These are phyloP conservation scores for Beauveria sp. DNA, from an alignment of 2,329 filamentous ascomycete genomes.

Conservation along the genomic window DNA sequence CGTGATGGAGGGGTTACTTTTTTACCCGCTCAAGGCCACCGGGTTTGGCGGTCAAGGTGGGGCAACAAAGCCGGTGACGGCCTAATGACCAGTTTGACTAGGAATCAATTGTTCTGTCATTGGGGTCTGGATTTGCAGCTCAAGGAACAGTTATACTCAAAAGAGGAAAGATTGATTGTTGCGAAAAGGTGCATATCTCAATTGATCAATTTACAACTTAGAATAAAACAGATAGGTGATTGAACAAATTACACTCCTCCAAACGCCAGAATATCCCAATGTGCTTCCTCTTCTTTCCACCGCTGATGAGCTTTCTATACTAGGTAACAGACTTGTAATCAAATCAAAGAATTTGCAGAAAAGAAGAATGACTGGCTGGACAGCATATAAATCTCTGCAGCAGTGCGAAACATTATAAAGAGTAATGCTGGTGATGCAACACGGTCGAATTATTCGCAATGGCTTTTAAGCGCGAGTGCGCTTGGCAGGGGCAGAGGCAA, in stretches of 20 bases:
- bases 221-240: conserved; percentile 7
- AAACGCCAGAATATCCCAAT: conserved; percentile 10
- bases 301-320: background rate
- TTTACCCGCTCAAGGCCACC: background rate
- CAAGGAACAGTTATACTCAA: too few relatives aligned
- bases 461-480: conserved; percentile 25
- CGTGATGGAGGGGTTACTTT: conserved; percentile 9
- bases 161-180: background rate
- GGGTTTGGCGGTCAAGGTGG: conserved; percentile 1
- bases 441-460: background rate
- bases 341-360: conserved; percentile 6
- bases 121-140: background rate
- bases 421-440: conserved; percentile 7
- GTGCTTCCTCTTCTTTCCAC: conserved; percentile 1
- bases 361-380: conserved; percentile 5
- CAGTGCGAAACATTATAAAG: conserved; percentile 4
- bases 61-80: background rate
- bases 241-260: conserved; percentile 5
- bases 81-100: background rate
- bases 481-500: conserved; percentile 25
- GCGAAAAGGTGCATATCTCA: background rate
- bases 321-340: conserved; percentile 3
- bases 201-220: conserved; percentile 7
- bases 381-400: background rate
- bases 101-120: background rate